Base-by-base conservation (phyloP, 2,329 filamentous ascomycete genomes). In the Alternaria metachromatica region DNA sequence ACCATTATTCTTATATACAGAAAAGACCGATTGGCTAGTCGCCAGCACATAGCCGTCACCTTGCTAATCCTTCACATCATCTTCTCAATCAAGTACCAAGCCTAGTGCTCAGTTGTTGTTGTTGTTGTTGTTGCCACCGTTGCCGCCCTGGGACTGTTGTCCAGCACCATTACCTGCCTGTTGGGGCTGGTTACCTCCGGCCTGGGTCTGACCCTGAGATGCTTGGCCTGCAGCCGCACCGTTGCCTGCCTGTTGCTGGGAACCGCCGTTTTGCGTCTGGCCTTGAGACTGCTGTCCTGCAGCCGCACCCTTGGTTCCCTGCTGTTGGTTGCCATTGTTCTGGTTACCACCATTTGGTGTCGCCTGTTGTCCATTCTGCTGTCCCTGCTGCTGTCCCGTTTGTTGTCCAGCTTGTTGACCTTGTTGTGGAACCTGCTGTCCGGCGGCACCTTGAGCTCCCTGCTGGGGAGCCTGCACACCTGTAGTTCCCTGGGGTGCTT, bases 381-480 rank as follows among this genome's bases (percentile, higher is more conserved):
- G 62, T 12, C 55, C 62, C 43, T 66, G 61, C 13, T 57, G 21
- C 33, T 23, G 43, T 55, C 51, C 48, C 18, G 44, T 55, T 45
- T 67, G 62, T 25, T 46, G 26, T 13, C 37, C 48, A 20, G 50
- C 51, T 25, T 66, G 58, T 30, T 66, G 60, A 5, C 51, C 61
- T n/a, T 67, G 49, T 33, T 53, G 66, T n/a, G 18, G 18, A 49
- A 58, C 51, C 41, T 63, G 63, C 28, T 58, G 59, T 21, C 53
- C 46, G 12, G 56, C 28, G 33, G 55, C 21, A n/a, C 48, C 56
- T 23, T 59, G 57, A 37, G 25, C 12, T 3, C 55, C 60, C 25
- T 62, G 55, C 28, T 59, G 60, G 18, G 60, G 18, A 25, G 18
- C 15, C 21, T 62, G 60, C 13, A 37, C 44, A 30, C 55, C 60